Evolutionary conservation across 345 rosid species (phyloP), one percentile per base, ranked within the genome.

Genomic region (Angophora floribunda): DNA sequence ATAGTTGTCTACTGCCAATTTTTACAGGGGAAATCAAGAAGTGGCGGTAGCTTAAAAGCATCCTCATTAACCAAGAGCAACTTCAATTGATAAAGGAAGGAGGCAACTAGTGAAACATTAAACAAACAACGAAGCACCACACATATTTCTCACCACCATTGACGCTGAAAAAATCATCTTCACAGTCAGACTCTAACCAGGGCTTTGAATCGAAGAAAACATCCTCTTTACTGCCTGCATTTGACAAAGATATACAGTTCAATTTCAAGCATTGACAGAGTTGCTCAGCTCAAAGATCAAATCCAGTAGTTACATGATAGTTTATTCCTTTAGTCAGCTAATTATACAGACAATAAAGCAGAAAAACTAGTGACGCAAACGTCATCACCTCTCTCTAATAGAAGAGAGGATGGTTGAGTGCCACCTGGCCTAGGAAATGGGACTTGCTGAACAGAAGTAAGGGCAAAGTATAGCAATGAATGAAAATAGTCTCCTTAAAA

Each of bases 81-180:
- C 86, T 26, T 49, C n/a, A n/a, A 85, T 17, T 51, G 53, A 49
- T 26, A 22, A 59, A 63, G 52, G 82, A 59, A 47, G 61, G 13
- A 55, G 30, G 51, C 50, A 86, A 55, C 17, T 86, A 24, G 51
- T 4, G 16, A 57, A 41, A 36, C n/a, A 21, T 22, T 86, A 17
- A 45, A 12, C 78, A 63, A 14, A 36, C 82, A 32, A 57, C 6
- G 47, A 45, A 47, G 41, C 17, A 41, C 59, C 55, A 65, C 61
- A 87, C 32, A 55, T 55, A 2, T 85, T 87, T 49, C 96, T 89
- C 91, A 97, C 99, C 99, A n/a, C 99, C 99, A 86, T 91, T 95
- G 79, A 98, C 99, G 87, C 99, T 98, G 89, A 89, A 93, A 92
- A 97, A 98, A 90, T 98, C 99, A 79, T 97, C 99, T 52, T 98